A percentile compares a stretch with the other conserved stretches of the same genome.
Evolutionary conservation across 2,329 filamentous ascomycete species (phyloP).

Genomic region (Colletotrichum gigasporum): DNA sequence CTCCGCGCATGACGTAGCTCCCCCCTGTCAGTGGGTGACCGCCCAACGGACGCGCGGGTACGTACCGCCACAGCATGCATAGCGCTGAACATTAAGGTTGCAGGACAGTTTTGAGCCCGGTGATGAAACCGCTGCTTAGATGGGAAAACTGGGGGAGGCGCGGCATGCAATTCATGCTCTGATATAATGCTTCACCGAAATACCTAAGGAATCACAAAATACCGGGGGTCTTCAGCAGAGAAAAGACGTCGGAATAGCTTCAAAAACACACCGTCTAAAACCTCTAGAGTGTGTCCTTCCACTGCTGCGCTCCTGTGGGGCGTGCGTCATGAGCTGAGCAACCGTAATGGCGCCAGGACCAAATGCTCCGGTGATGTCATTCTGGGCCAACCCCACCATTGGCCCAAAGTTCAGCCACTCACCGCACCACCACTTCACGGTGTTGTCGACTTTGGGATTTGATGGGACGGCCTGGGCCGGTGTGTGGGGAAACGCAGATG

Average conservation of each 20-base stretch:
- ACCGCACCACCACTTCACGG: constrained; percentile 23
- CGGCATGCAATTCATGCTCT: constrained; percentile 15
- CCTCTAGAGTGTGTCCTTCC: no score
- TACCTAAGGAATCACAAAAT: no score
- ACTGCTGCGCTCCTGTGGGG: no score
- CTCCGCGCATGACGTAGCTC: constrained; percentile 30
- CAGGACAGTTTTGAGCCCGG: constrained; percentile 28
- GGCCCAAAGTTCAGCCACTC: constrained; percentile 7
- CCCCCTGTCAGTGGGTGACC: constrained; percentile 16
- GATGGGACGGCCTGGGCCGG: constrained; percentile 15
- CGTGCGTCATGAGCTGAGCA: background rate
- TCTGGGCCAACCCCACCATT: constrained; percentile 14
- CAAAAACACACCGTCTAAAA: no score
- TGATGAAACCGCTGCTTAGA: constrained; percentile 24
- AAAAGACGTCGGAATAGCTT: background rate
- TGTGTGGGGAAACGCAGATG: background rate
- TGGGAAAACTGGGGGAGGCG: constrained; percentile 9
- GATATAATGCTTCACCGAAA: no score
- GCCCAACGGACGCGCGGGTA: background rate
- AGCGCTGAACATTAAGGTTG: constrained; percentile 31
- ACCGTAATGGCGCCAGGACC: constrained; percentile 22
- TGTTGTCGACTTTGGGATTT: no score
- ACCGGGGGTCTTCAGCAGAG: no score
- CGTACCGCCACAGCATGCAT: constrained; percentile 20
- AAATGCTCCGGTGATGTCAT: constrained; percentile 36